Evolutionary conservation across 768 basidiomycete genomes (phyloP).

Genomic region (Boletales sp.): DNA sequence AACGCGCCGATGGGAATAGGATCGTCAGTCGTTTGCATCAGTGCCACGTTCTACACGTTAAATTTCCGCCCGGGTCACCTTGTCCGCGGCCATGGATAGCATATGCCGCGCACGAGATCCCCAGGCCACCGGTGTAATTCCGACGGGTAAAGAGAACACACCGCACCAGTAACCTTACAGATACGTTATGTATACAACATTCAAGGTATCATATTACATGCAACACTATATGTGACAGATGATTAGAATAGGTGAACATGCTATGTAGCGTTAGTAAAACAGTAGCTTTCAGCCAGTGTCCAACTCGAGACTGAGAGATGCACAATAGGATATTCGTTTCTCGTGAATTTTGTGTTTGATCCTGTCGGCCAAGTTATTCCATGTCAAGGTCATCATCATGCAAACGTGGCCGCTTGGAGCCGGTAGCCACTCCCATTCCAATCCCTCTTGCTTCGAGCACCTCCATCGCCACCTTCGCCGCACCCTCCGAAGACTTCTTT

Average conservation of each 20-base stretch:
- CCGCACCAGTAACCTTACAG: conserved; percentile 4
- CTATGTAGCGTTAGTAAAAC: conserved; percentile 31
- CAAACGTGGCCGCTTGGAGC: conserved; percentile 43
- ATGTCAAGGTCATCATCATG: conserved; percentile 51
- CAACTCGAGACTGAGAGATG: conserved; percentile 22
- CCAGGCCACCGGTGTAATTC: conserved; percentile 8
- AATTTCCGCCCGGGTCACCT: conserved; percentile 24
- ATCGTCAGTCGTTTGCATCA: conserved; percentile 19
- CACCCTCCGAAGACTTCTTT: conserved; percentile 68
- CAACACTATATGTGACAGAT: conserved; percentile 33
- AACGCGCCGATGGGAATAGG: conserved; percentile 23
- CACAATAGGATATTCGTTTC: conserved; percentile 28
- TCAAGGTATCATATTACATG: conserved; percentile 39
- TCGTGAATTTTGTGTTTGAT: conserved; percentile 15
- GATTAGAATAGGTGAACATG: conserved; percentile 31
- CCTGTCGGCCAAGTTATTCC: conserved; percentile 19
- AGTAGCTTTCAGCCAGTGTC: conserved; percentile 24
- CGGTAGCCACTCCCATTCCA: conserved; percentile 41
- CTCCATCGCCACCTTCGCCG: conserved; percentile 72
- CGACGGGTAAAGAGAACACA: conserved; percentile 9
- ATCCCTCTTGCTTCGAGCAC: conserved; percentile 81
- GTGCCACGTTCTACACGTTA: conserved; percentile 12
- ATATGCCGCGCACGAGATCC: conserved; percentile 1
- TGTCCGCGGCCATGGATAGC: conserved; percentile 23
- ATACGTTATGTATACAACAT: conserved; percentile 14